A percentile compares a stretch with the other conserved stretches of the same genome.
phyloP scores from a whole-genome alignment of 192 early-diverging fungal species.

The Irineochytrium annulatum region DNA sequence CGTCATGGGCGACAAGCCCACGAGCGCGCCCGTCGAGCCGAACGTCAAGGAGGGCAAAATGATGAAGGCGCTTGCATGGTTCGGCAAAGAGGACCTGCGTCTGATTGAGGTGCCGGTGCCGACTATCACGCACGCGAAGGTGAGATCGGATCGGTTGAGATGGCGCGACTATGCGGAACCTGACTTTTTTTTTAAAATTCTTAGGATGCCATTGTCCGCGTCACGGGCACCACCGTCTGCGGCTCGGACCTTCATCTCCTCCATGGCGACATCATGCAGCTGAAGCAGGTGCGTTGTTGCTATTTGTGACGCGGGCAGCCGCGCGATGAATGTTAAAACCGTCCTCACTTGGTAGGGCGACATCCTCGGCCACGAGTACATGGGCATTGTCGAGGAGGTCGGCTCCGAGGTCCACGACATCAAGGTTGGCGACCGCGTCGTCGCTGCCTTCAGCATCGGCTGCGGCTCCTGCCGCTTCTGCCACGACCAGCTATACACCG shows the following conservation, averaged over 20 bases:
- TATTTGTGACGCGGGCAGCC: no score
- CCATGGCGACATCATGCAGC: constrained; percentile 41
- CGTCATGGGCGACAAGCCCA: constrained; percentile 15
- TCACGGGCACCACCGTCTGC: no score
- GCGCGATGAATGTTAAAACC: no score
- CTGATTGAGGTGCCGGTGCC: constrained; percentile 29
- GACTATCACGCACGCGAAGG: constrained; percentile 44
- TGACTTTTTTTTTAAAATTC: no score
- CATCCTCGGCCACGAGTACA: constrained; percentile 52
- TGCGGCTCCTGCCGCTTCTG: constrained; percentile 56
- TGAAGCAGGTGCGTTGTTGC: no score
- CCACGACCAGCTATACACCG: constrained; percentile 29
- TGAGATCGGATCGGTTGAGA: no score
- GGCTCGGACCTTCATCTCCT: no score
- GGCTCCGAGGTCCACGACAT: constrained; percentile 41
- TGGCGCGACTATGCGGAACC: no score
- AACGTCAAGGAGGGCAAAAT: neutral
- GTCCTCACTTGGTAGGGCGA: no score
- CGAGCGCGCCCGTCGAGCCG: constrained; percentile 11
- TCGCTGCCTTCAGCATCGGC: constrained; percentile 35
- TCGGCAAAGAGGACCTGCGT: constrained; percentile 21
- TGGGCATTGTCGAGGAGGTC: constrained; percentile 49
- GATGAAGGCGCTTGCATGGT: constrained; percentile 29
- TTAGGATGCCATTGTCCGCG: no score
- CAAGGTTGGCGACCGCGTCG: constrained; percentile 49